Evolutionary conservation across 2,329 filamentous ascomycete species (phyloP).

Genomic region (Salinomyces thailandicus): DNA sequence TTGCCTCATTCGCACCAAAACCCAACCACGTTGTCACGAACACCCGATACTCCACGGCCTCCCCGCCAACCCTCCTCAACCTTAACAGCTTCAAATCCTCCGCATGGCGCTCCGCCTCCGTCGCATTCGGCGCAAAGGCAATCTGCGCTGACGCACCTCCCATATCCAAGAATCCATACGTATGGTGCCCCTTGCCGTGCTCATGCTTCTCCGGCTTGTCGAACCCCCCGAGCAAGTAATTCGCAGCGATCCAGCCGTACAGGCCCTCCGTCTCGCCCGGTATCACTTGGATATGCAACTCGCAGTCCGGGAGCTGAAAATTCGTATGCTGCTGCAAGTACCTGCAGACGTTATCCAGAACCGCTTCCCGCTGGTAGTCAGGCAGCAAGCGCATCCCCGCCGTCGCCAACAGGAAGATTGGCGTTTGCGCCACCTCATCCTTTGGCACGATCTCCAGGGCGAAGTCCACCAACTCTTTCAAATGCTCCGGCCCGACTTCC

Average conservation of each 20-base stretch:
- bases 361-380: conserved; percentile 56
- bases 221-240: conserved; percentile 88
- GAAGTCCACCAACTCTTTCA: conserved; percentile 69
- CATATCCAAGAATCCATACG: conserved; percentile 97
- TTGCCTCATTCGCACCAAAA: conserved; percentile 91
- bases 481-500: conserved; percentile 69
- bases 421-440: conserved; percentile 69
- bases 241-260: conserved; percentile 95
- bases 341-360: conserved; percentile 69
- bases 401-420: conserved; percentile 89
- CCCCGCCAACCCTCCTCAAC: conserved; percentile 71
- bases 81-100: conserved; percentile 80
- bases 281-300: conserved; percentile 83
- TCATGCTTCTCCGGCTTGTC: conserved; percentile 62
- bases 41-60: conserved; percentile 68
- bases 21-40: conserved; percentile 96
- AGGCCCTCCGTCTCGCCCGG: conserved; percentile 89
- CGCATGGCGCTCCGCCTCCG: conserved; percentile 79
- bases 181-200: conserved; percentile 82
- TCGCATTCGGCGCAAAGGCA: conserved; percentile 88
- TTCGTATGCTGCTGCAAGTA: conserved; percentile 67
- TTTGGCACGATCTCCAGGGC: conserved; percentile 68
- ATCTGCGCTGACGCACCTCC: conserved; percentile 96
- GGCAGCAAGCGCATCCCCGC: conserved; percentile 87
- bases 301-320: conserved; percentile 85